Percentiles rank a stretch among this genome's conserved stretches.
Evolutionary conservation across 305 asterid genomes (phyloP).

Genomic region (Fraxinus nigra): DNA sequence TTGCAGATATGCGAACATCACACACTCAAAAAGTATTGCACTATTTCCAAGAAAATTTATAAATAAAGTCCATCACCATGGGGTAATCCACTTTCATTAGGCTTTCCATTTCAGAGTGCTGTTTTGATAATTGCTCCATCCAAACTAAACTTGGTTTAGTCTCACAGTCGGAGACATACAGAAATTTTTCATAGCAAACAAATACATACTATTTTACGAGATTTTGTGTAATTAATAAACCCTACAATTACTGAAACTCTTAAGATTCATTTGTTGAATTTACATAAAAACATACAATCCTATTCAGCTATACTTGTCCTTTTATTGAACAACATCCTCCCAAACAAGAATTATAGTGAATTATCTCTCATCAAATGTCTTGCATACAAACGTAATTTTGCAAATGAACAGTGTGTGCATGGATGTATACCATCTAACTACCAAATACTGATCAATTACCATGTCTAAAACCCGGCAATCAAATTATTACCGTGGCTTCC

Average conservation of each 20-base stretch:
- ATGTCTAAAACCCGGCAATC: conserved; percentile 11
- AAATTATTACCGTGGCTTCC: conserved; percentile 38
- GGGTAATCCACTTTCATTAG: background rate
- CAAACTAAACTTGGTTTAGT: background rate
- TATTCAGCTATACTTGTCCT: background rate
- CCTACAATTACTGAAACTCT: background rate
- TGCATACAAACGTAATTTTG: background rate
- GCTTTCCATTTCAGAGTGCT: background rate
- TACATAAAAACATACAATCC: background rate
- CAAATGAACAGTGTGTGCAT: background rate
- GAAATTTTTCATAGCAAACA: background rate
- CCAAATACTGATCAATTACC: background rate
- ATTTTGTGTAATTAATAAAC: background rate
- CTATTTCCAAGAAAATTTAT: background rate
- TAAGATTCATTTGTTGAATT: background rate
- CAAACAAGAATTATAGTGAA: background rate
- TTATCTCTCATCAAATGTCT: background rate
- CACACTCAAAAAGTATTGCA: background rate
- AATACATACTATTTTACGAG: background rate
- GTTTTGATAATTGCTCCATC: background rate
- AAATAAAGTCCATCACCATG: background rate
- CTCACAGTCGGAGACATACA: background rate
- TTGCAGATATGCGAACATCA: background rate
- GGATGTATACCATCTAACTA: background rate
- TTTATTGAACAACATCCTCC: background rate